These are phyloP conservation scores for Colletotrichum liaoningense DNA, from an alignment of 2,329 filamentous ascomycete species.

Conservation along the genomic window DNA sequence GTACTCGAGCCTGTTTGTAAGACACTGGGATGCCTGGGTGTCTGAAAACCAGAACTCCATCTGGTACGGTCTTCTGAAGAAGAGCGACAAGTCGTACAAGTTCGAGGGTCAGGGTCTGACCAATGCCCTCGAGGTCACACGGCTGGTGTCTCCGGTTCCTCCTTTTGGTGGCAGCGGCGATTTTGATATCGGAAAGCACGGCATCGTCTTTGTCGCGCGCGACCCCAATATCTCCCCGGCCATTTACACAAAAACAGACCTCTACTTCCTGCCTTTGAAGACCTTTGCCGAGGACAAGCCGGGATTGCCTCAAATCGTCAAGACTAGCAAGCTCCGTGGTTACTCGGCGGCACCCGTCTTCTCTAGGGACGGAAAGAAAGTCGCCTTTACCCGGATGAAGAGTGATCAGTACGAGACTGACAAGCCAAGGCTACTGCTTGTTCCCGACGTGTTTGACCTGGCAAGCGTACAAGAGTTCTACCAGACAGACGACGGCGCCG, in stretches of 20 bases:
- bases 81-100: slow-evolving; percentile 52
- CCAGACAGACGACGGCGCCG: slow-evolving; percentile 70
- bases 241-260: slow-evolving; percentile 82
- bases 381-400: slow-evolving; percentile 85
- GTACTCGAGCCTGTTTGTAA: slow-evolving; percentile 80
- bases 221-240: slow-evolving; percentile 78
- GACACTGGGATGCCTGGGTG: slow-evolving; percentile 86
- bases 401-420: slow-evolving; percentile 84
- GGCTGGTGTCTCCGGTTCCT: slow-evolving; percentile 75
- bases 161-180: slow-evolving; percentile 85
- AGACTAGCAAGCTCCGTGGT: slow-evolving; percentile 69
- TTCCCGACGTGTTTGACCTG: slow-evolving; percentile 70
- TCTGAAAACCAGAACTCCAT: slow-evolving; percentile 77
- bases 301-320: slow-evolving; percentile 62
- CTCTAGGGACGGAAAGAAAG: slow-evolving; percentile 75
- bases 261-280: slow-evolving; percentile 77
- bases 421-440: slow-evolving; percentile 74
- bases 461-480: slow-evolving; percentile 72
- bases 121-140: slow-evolving; percentile 72
- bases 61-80: slow-evolving; percentile 75
- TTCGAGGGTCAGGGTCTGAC: slow-evolving; percentile 60
- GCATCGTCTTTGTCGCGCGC: slow-evolving; percentile 80
- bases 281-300: slow-evolving; percentile 67
- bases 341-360: slow-evolving; percentile 77
- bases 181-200: slow-evolving; percentile 77